Conservation (phyloP, 352 stramenopile species). For the Phytophthora tentaculata region DNA sequence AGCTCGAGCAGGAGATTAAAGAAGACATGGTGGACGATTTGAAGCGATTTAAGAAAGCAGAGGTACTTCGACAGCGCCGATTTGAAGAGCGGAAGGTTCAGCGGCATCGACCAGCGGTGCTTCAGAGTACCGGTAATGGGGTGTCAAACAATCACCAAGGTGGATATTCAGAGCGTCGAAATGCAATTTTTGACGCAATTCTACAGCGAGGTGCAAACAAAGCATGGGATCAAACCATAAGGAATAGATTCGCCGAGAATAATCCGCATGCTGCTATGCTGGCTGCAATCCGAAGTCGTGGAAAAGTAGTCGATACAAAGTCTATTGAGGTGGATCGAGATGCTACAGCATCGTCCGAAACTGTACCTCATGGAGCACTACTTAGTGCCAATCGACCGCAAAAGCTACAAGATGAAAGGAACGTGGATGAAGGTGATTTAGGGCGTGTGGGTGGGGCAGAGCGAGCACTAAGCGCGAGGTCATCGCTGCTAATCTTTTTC, state of each 20-base stretch:
- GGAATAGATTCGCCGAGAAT: neutral
- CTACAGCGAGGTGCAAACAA: constrained; percentile 16
- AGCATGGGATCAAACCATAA: neutral
- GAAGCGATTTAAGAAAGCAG: constrained; percentile 57
- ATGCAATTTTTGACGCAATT: constrained; percentile 41
- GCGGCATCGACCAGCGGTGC: neutral
- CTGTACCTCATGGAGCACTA: neutral
- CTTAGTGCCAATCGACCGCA: constrained; percentile 5
- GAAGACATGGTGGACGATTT: constrained; percentile 71
- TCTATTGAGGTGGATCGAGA: neutral
- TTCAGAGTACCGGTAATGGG: constrained; percentile 4
- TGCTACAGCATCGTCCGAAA: neutral
- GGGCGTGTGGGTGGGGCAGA: neutral
- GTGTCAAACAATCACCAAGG: constrained; percentile 1
- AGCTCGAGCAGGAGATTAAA: constrained; percentile 74
- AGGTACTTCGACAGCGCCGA: constrained; percentile 41
- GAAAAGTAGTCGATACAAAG: neutral
- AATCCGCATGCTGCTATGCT: constrained; percentile 23
- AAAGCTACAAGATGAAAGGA: neutral
- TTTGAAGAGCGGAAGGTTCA: constrained; percentile 36
- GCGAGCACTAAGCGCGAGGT: constrained; percentile 10
- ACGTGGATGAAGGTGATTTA: neutral
- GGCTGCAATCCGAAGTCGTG: constrained; percentile 26
- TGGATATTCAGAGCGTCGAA: constrained; percentile 17
- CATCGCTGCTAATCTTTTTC: constrained; percentile 24